Evolutionary conservation across 75 land plant genomes (phyloP).

Genomic region (Isoetes taiwanensis): DNA sequence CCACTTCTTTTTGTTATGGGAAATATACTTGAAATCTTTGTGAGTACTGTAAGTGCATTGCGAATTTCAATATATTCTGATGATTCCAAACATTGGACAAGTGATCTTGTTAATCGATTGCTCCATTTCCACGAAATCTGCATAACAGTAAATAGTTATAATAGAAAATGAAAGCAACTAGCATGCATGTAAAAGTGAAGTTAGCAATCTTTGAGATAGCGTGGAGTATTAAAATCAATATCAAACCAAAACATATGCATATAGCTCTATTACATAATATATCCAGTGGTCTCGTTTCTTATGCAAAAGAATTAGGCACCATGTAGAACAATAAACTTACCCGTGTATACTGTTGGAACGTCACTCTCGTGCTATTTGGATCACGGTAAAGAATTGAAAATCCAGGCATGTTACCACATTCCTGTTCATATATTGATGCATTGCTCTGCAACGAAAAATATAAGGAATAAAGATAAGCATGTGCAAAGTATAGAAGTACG

Average conservation of each 20-base stretch:
- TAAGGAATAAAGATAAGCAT: slow-evolving; percentile 5
- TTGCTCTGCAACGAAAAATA: slow-evolving; percentile 47
- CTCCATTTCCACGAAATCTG: slow-evolving; percentile 98
- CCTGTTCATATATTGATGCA: slow-evolving; percentile 81
- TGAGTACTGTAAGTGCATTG: slow-evolving; percentile 81
- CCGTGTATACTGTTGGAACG: slow-evolving; percentile 72
- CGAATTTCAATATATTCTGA: slow-evolving; percentile 94
- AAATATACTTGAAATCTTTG: slow-evolving; percentile 86
- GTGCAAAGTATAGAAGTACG: background rate
- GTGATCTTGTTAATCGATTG: slow-evolving; percentile 51
- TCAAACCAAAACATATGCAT: background rate
- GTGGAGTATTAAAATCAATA: background rate
- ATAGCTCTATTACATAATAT: background rate
- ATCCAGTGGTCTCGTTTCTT: too few species aligned
- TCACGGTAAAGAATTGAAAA: slow-evolving; percentile 79
- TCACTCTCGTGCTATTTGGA: slow-evolving; percentile 81
- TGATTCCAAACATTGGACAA: slow-evolving; percentile 91
- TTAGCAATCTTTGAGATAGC: too few species aligned
- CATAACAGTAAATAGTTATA: background rate
- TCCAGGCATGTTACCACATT: slow-evolving; percentile 98
- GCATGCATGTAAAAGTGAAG: too few species aligned
- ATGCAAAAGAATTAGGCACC: background rate
- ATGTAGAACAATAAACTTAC: slow-evolving; percentile 22
- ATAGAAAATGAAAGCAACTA: too few species aligned
- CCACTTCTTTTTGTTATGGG: slow-evolving; percentile 88